Percentiles rank a stretch among this genome's conserved stretches.
These are phyloP conservation scores for Termitomyces bulborhizus DNA, from an alignment of 768 basidiomycete species.

Conservation along the genomic window DNA sequence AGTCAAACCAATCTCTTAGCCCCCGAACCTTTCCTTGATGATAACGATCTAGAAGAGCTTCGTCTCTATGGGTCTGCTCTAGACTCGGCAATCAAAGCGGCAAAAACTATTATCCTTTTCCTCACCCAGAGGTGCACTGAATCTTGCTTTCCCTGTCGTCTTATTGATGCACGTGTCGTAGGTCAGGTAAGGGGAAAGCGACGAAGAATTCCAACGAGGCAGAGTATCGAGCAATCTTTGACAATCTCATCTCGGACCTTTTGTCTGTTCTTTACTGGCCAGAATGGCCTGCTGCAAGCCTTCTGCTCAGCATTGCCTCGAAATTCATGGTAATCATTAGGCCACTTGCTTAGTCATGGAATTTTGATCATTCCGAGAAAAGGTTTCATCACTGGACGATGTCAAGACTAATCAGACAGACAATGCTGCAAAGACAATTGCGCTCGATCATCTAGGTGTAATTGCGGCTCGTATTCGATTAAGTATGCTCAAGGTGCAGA, in stretches of 20 bases:
- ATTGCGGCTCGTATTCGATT: slow-evolving; percentile 79
- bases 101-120: slow-evolving; percentile 77
- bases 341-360: not conserved
- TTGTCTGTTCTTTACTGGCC: slow-evolving; percentile 89
- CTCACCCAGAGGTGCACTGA: slow-evolving; percentile 52
- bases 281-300: slow-evolving; percentile 92
- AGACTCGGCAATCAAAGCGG: slow-evolving; percentile 80
- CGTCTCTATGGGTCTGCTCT: slow-evolving; percentile 63
- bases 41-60: slow-evolving; percentile 71
- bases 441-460: slow-evolving; percentile 90
- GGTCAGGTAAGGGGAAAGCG: slow-evolving; percentile 81
- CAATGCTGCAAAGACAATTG: slow-evolving; percentile 84
- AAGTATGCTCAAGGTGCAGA: slow-evolving; percentile 43
- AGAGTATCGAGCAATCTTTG: slow-evolving; percentile 90
- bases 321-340: slow-evolving; percentile 66
- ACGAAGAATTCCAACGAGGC: slow-evolving; percentile 92
- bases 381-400: slow-evolving; percentile 84
- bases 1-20: slow-evolving; percentile 23
- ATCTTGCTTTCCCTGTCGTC: not conserved
- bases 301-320: slow-evolving; percentile 74
- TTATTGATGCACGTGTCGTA: slow-evolving; percentile 19
- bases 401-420: slow-evolving; percentile 65
- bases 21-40: slow-evolving; percentile 53
- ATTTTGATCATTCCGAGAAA: not conserved
- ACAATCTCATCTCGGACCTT: slow-evolving; percentile 84